Evolutionary conservation across 768 basidiomycete species (phyloP).

Genomic region (Tulasnella calospora): DNA sequence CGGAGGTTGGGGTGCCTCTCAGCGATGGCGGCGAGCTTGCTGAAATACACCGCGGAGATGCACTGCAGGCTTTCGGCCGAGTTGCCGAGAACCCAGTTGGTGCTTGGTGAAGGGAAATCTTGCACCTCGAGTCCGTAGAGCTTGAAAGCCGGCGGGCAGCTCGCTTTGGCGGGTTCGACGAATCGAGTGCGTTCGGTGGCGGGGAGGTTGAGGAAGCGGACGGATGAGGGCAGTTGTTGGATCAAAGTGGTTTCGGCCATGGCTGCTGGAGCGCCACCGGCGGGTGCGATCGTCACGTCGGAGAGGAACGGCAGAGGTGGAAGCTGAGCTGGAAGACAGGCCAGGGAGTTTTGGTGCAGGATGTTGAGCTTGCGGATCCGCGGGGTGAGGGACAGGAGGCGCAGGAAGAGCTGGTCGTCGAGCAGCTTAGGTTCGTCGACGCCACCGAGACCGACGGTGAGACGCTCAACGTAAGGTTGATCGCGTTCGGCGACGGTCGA

Average conservation of each 20-base stretch:
- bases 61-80: neutral
- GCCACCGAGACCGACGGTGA: constrained; percentile 10
- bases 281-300: constrained; percentile 17
- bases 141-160: neutral
- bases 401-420: constrained; percentile 14
- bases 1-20: neutral
- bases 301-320: neutral
- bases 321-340: neutral
- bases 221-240: constrained; percentile 10
- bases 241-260: neutral
- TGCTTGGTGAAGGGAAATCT: constrained; percentile 2
- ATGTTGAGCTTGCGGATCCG: constrained; percentile 15
- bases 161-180: neutral
- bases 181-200: constrained; percentile 7
- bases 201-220: constrained; percentile 14
- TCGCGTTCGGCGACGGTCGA: neutral
- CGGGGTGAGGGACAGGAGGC: constrained; percentile 8
- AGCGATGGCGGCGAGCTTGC: neutral
- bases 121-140: constrained; percentile 7
- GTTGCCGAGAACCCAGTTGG: constrained; percentile 8
- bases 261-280: neutral
- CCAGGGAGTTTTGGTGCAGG: constrained; percentile 12
- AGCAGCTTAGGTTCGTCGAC: neutral
- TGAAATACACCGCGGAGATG: constrained; percentile 3
- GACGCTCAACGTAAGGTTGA: neutral